Percentiles rank a stretch among this genome's conserved stretches.
These are phyloP conservation scores for Neurospora tetraspora DNA, from an alignment of 495 filamentous ascomycete species.

Conservation along the genomic window DNA sequence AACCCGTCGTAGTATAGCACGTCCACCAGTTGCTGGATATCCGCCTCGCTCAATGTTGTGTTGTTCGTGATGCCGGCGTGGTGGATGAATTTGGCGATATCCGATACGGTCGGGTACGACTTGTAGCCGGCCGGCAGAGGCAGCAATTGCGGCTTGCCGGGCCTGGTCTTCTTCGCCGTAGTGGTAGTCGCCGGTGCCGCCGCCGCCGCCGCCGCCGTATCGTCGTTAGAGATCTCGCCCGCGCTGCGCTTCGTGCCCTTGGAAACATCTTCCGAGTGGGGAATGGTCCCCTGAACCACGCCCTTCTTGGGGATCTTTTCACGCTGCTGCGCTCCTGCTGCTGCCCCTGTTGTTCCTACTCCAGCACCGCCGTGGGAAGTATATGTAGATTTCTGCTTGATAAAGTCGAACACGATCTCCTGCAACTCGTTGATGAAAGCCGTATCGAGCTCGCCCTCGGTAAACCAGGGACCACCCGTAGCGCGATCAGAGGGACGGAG, in stretches of 20 bases:
- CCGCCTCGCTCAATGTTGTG: constrained; percentile 51
- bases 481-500: constrained; percentile 75
- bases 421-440: constrained; percentile 70
- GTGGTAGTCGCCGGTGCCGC: neutral
- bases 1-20: constrained; percentile 79
- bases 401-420: constrained; percentile 56
- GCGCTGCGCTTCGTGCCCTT: constrained; percentile 34
- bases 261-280: constrained; percentile 15
- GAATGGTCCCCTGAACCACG: constrained; percentile 25
- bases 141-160: constrained; percentile 29
- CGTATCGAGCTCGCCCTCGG: constrained; percentile 65
- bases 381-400: constrained; percentile 62
- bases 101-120: constrained; percentile 64
- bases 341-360: constrained; percentile 13
- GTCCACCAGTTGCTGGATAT: constrained; percentile 72
- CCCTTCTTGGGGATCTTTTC: constrained; percentile 32
- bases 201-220: constrained; percentile 5
- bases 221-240: constrained; percentile 35
- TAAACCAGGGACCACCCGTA: constrained; percentile 90
- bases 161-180: constrained; percentile 11
- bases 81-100: constrained; percentile 64
- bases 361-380: neutral
- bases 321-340: constrained; percentile 11
- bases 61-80: constrained; percentile 52
- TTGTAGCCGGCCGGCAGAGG: constrained; percentile 61